Evolutionary conservation across 2,329 filamentous ascomycete species (phyloP).

Genomic region (Fusarium compactum): DNA sequence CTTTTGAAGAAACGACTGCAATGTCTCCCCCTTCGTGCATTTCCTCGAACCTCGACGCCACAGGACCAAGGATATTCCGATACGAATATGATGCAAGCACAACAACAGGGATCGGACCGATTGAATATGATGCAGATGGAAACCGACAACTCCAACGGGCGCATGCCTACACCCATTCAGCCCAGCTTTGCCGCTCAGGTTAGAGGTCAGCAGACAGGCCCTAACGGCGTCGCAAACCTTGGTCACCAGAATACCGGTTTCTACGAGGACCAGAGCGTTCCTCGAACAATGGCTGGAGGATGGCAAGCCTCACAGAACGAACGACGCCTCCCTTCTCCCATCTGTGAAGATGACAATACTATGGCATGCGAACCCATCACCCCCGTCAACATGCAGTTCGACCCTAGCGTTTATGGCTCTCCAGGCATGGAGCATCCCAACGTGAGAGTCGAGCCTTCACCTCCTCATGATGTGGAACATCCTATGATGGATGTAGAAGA

Average conservation of each 20-base stretch:
- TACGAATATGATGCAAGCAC: slow-evolving; percentile 65
- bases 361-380: slow-evolving; percentile 55
- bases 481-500: slow-evolving; percentile 56
- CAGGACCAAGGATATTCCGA: slow-evolving; percentile 54
- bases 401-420: slow-evolving; percentile 52
- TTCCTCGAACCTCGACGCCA: slow-evolving; percentile 50
- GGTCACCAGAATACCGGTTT: slow-evolving; percentile 57
- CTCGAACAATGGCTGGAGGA: slow-evolving; percentile 62
- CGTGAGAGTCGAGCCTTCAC: slow-evolving; percentile 39
- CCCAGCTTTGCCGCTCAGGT: slow-evolving; percentile 68
- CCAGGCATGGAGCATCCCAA: slow-evolving; percentile 40
- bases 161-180: slow-evolving; percentile 71
- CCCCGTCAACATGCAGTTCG: slow-evolving; percentile 50
- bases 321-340: slow-evolving; percentile 69
- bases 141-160: slow-evolving; percentile 53
- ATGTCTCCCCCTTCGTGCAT: slow-evolving; percentile 63
- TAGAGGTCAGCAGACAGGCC: slow-evolving; percentile 60
- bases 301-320: slow-evolving; percentile 67
- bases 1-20: slow-evolving; percentile 65
- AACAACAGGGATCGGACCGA: slow-evolving; percentile 21
- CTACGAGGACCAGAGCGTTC: slow-evolving; percentile 58
- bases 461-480: slow-evolving; percentile 56
- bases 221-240: slow-evolving; percentile 54
- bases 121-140: slow-evolving; percentile 30
- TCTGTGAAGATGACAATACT: slow-evolving; percentile 66